Base-by-base conservation (phyloP, 495 filamentous ascomycete genomes). In the Terfezia claveryi region DNA sequence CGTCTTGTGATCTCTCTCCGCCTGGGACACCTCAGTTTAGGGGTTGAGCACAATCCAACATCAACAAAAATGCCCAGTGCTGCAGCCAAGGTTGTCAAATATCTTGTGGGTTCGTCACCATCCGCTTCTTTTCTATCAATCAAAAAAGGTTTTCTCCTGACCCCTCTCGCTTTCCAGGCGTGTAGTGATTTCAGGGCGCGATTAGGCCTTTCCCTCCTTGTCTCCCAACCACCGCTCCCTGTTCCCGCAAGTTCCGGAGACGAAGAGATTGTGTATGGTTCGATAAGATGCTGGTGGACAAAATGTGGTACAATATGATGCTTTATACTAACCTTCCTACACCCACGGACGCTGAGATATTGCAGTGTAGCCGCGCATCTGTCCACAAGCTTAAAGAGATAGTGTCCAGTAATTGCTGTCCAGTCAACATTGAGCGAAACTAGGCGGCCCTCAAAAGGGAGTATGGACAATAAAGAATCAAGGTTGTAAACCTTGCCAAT, bases 241-340 rank as follows among this genome's bases (percentile, higher is more conserved):
- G 17, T 46, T 46, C 41, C 41, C 4, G 41, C 41, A 46, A 46
- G 17, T 46, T 46, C 41, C 4, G 41, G 41, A 46, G 38, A 8
- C 14, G 59, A 52, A 17, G 60, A 62, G 36, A 62, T 54, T 3
- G 60, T 59, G 14, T 60, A 50, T 20, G 62, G 62, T 36, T 59
- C 56, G 50, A 65, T 63, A 49, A 56, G 58, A 32, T 62, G 56
- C 52, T 65, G 63, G 41, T 65, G 64, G 20, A 65, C 63, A 44
- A 65, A 63, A 27, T 65, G 64, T 17, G 63, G 63, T 16, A 65
- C 63, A 52, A 65, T 65, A 44, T 65, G 63, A 9, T 65, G 63
- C n/a, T 65, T 65, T 52, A 65, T 65, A 32, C 62, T 65, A 23
- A 65, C 63, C 23, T 65, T 65, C 50, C 63, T 54, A 37, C 63